Conservation (phyloP, 306 rosid genomes). For the Casuarina cunninghamiana region DNA sequence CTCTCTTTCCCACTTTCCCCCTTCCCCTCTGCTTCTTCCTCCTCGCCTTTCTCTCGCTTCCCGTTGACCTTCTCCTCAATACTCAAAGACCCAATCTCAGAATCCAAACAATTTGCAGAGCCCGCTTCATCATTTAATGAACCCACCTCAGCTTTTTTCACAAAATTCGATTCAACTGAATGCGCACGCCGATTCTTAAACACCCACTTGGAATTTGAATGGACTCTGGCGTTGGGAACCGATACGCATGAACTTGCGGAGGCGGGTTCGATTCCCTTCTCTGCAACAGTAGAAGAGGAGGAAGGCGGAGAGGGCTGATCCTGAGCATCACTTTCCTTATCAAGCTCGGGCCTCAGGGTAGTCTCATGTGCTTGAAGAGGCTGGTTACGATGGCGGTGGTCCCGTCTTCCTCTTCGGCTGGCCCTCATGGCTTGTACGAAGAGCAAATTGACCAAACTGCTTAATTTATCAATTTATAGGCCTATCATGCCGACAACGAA, state of each 20-base stretch:
- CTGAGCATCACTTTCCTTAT: neutral
- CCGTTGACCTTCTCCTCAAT: constrained; percentile 13
- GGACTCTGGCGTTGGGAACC: neutral
- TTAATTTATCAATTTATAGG: too few relatives aligned
- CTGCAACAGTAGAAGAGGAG: constrained; percentile 11
- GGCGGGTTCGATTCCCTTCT: neutral
- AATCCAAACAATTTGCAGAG: constrained; percentile 7
- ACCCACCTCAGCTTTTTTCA: constrained; percentile 34
- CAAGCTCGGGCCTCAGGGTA: neutral
- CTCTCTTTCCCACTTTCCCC: constrained; percentile 1
- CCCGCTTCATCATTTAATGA: constrained; percentile 25
- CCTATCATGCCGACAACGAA: too few relatives aligned
- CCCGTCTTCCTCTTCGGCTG: constrained; percentile 8
- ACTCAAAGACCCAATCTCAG: constrained; percentile 27
- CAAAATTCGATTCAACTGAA: constrained; percentile 27
- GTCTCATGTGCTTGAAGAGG: constrained; percentile 13
- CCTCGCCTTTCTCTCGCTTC: constrained; percentile 11
- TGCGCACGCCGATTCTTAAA: constrained; percentile 32
- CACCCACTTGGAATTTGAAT: constrained; percentile 13
- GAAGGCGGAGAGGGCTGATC: neutral
- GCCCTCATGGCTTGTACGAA: constrained; percentile 3
- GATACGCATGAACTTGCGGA: neutral
- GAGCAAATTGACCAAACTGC: too few relatives aligned
- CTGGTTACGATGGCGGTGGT: neutral
- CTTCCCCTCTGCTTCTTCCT: constrained; percentile 5